A percentile compares a stretch with the other conserved stretches of the same genome.
phyloP scores from a whole-genome alignment of 2,329 filamentous ascomycete species.

The Colletotrichum sp. region DNA sequence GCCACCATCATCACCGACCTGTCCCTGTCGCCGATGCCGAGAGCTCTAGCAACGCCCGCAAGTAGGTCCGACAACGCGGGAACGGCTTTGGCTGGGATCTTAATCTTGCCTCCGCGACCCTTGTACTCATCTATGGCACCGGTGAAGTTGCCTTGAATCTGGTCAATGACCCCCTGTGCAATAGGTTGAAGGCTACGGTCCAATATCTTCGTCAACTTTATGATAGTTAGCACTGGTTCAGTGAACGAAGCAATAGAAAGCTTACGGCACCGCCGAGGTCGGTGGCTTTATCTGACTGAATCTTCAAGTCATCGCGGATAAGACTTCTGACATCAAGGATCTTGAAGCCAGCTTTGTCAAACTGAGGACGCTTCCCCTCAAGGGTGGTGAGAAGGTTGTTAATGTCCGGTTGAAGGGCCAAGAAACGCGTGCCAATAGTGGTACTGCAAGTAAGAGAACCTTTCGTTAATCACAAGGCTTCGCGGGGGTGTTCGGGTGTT shows the following conservation, averaged over 20 bases:
- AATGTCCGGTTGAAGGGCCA: conserved; percentile 4
- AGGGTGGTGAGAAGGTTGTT: neutral
- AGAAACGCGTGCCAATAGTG: neutral
- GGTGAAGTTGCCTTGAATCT: conserved; percentile 5
- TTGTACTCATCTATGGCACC: neutral
- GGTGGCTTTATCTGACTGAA: conserved; percentile 4
- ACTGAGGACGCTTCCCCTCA: neutral
- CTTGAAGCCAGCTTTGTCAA: conserved; percentile 17
- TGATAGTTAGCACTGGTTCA: neutral
- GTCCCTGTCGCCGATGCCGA: neutral
- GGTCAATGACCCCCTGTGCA: neutral
- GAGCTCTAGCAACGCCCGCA: neutral
- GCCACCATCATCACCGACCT: neutral
- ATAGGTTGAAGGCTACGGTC: neutral
- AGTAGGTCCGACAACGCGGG: conserved; percentile 5
- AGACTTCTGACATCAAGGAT: conserved; percentile 14
- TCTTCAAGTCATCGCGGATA: conserved; percentile 1
- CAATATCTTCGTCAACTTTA: neutral
- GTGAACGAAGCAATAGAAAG: too few species aligned
- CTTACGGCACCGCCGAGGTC: conserved; percentile 2
- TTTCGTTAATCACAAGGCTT: neutral
- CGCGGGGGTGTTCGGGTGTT: neutral
- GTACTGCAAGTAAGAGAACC: neutral
- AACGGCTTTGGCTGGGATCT: conserved; percentile 13
- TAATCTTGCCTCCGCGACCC: conserved; percentile 15